Base-by-base conservation (phyloP, 352 stramenopile genomes). In the Saprolegnia diclina region DNA sequence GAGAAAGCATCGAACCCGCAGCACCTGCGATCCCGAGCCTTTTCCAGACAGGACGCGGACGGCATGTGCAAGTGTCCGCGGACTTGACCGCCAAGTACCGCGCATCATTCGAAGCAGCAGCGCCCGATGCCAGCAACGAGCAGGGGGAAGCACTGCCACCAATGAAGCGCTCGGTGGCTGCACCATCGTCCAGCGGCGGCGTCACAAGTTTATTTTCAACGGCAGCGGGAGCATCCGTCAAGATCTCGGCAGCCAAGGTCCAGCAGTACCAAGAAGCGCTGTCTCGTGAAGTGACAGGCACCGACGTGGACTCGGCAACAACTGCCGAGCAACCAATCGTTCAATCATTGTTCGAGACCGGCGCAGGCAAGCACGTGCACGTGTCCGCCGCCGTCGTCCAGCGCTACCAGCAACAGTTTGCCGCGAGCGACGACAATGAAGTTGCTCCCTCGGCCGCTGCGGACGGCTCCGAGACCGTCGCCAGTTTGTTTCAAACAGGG, bases 321-420 rank as follows among this genome's bases (percentile, higher is more conserved):
- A n/a, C 42, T 48, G 42, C 42, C 13, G 11, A 14, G 11, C 2
- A 1, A 21, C 24, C 11, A 21, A n/a, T 59, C 19, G 52, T 59
- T 7, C 52, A 24, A 14, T 62, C 29, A n/a, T 48, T 69, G 35
- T 69, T 69, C 61, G 45, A 69, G 44, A 61, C 59, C 14, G 59
- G 32, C 14, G 32, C 11, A 4, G 59, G 59, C 59, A 32, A 40
- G 21, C 21, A 37, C 14, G 59, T 66, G 19, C 22, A 66, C 22
- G 32, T 66, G 9, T 66, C 59, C 21, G 56, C 19, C 11, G 26
- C 22, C 13, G 14, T 9, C n/a, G 26, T 64, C 10, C 35, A 55
- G 42, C 21, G 22, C 13, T 64, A 64, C 21, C 26, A 42, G 18
- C 4, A 59, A n/a, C 56, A 64, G 26, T 24, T 53, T 53, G 45